These are phyloP conservation scores for Podochytrium sp. DNA, from an alignment of 192 early-diverging fungal genomes.

Conservation along the genomic window DNA sequence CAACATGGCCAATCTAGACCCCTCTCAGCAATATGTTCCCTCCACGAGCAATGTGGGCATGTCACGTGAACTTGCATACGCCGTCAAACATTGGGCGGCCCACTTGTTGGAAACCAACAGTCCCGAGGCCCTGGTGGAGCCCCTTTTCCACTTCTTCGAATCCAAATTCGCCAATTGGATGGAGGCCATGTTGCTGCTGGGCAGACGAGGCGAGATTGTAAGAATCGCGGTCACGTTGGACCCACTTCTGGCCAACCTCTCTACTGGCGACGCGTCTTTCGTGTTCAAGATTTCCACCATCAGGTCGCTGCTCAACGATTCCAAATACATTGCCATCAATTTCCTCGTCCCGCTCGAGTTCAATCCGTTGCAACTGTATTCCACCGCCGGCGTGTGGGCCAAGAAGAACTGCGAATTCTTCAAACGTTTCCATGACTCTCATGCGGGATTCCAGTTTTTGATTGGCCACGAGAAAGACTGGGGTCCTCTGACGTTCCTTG, in stretches of 20 bases:
- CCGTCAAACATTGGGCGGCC: not conserved
- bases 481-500: not conserved
- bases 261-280: not conserved
- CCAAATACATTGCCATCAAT: not conserved
- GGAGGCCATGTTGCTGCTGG: not conserved
- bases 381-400: not conserved
- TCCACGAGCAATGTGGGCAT: not conserved
- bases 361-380: conserved; percentile 6
- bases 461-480: not conserved
- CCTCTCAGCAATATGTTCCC: not conserved
- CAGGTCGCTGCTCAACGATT: not conserved
- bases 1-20: not conserved
- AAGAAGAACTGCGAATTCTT: not conserved
- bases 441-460: not conserved
- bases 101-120: too few species aligned
- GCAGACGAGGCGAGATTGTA: not conserved
- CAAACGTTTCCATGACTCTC: not conserved
- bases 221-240: not conserved
- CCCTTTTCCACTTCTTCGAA: not conserved
- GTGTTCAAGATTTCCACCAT: not conserved
- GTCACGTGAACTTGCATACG: not conserved
- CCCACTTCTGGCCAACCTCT: not conserved
- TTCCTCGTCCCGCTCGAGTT: not conserved
- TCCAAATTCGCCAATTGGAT: not conserved
- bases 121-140: not conserved